phyloP scores from a whole-genome alignment of 2,329 filamentous ascomycete genomes.

The Botrytis medusae region DNA sequence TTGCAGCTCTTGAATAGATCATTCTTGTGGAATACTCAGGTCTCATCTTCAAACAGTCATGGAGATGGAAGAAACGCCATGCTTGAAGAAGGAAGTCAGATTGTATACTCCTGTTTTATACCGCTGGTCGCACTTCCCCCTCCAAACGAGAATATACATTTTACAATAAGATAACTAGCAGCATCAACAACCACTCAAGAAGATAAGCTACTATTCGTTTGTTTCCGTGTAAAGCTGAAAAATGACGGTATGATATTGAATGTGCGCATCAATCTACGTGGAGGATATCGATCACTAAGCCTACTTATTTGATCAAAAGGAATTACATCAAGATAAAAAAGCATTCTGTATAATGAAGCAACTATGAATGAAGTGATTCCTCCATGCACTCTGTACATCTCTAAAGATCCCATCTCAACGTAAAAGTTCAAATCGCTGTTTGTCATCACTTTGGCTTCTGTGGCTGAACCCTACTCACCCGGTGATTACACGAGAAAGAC shows the following conservation, averaged over 20 bases:
- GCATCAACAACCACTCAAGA: background rate
- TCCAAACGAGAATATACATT: background rate
- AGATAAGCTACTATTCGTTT: background rate
- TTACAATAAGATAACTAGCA: background rate
- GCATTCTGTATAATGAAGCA: background rate
- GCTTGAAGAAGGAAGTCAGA: background rate
- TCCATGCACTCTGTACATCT: accelerated
- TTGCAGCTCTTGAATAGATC: background rate
- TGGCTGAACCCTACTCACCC: background rate
- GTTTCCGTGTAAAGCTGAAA: background rate
- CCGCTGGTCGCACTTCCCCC: background rate
- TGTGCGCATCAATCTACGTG: background rate
- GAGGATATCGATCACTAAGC: background rate
- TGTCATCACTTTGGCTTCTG: background rate
- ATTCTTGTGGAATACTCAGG: background rate
- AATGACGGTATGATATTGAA: background rate
- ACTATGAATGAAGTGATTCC: background rate
- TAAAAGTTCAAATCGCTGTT: background rate
- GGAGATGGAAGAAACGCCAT: background rate
- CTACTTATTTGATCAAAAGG: background rate
- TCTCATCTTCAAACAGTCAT: background rate
- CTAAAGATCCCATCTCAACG: background rate
- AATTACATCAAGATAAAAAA: background rate
- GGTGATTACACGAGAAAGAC: background rate
- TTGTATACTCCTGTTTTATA: background rate